Evolutionary conservation across 495 filamentous ascomycete genomes (phyloP), one percentile per base, ranked within the genome.

Genomic region (Margaritispora aquatica): DNA sequence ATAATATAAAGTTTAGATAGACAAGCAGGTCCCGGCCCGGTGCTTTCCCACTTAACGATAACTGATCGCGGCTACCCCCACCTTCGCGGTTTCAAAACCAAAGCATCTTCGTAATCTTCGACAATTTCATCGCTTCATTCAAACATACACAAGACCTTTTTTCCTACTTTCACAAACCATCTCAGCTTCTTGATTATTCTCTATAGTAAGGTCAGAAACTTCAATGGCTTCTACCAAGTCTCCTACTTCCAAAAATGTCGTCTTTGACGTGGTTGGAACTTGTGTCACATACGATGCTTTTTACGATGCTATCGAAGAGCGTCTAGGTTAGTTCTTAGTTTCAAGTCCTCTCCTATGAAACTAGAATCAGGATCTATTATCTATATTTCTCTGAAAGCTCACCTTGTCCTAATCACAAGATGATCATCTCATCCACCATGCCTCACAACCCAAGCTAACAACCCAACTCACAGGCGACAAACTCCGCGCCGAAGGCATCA

Each of bases 221-320:
- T 34, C 29, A 34, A 13, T 34, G 5, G 29, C 13, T 13, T 34
- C 29, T 34, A 5, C 13, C 29, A 49, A 72, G 75, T 24, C 74
- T 74, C 56, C 66, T n/a, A 44, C 38, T n/a, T 44, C 38, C 10
- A 44, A 44, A n/a, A 44, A 44, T 17, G 15, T 75, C 59, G 71
- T 76, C 15, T 76, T 77, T 63, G 73, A 77, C 59, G 69, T 77
- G 0, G 71, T 77, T 29, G 74, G 74, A n/a, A 77, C 74, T 29
- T 73, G 70, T 50, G 69, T 76, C 51, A 70, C 73, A 17, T 76
- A 70, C 59, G 69, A 72, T 47, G 68, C 67, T 38, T 75, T 72
- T 61, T 69, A 66, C 62, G 46, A 49, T 24, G 27, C 61, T 49
- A 76, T 75, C 59, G 59, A 20, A 19, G 34, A 38, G 24, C 31